Percentiles rank a stretch among this genome's conserved stretches.
Evolutionary conservation across 169 alveolate species (phyloP).

Genomic region (Cryptosporidium sp.): DNA sequence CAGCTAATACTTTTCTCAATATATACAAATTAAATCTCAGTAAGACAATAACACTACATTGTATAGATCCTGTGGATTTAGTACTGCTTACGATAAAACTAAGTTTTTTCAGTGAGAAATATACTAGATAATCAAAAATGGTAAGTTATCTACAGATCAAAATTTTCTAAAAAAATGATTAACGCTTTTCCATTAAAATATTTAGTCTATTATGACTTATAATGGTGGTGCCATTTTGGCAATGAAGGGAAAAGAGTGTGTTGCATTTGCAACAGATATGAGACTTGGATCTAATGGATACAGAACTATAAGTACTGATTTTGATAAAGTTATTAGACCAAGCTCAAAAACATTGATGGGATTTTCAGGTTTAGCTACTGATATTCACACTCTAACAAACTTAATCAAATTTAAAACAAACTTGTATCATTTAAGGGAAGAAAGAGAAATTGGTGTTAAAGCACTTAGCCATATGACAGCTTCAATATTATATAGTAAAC

Average conservation of each 20-base stretch:
- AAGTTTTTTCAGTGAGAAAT: background rate
- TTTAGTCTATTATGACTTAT: constrained; percentile 84
- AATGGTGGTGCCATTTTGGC: constrained; percentile 97
- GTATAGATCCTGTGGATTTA: background rate
- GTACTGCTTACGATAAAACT: background rate
- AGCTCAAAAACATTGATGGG: constrained; percentile 90
- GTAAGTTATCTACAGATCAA: background rate
- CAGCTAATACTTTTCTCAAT: background rate
- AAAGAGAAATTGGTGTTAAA: constrained; percentile 90
- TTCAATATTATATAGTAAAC: constrained; percentile 88
- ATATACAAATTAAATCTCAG: too few relatives aligned
- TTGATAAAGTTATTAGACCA: constrained; percentile 90
- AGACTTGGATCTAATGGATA: constrained; percentile 92
- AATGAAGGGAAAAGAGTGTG: constrained; percentile 96
- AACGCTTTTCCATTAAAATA: background rate
- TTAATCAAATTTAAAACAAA: constrained; percentile 89
- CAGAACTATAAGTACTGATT: constrained; percentile 88
- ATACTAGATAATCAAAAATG: background rate
- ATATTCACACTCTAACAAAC: constrained; percentile 90
- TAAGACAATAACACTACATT: background rate
- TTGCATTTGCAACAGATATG: constrained; percentile 95
- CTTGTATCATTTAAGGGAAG: constrained; percentile 89
- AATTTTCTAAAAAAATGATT: too few relatives aligned
- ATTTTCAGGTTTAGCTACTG: constrained; percentile 93
- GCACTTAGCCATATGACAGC: constrained; percentile 91